These are phyloP conservation scores for Elongisporangium senticosum DNA, from an alignment of 352 stramenopile genomes.

Conservation along the genomic window DNA sequence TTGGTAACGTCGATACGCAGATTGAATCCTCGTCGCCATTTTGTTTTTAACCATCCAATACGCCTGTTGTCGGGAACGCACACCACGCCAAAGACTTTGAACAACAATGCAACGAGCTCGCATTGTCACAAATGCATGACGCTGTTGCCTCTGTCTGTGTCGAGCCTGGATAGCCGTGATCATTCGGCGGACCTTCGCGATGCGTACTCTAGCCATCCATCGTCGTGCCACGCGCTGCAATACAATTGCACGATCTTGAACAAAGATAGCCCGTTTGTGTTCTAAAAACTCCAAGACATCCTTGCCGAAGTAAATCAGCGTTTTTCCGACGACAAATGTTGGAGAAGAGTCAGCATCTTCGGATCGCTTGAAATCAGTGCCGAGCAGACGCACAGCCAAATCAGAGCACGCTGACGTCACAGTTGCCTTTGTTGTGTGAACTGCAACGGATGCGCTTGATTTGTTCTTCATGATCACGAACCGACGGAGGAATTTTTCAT, in stretches of 20 bases:
- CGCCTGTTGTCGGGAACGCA: conserved; percentile 47
- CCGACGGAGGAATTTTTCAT: conserved; percentile 83
- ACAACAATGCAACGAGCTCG: conserved; percentile 44
- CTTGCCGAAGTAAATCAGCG: conserved; percentile 91
- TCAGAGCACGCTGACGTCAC: conserved; percentile 62
- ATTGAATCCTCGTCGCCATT: conserved; percentile 59
- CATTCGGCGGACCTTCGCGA: conserved; percentile 42
- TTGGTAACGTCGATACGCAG: conserved; percentile 38
- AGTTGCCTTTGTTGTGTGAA: conserved; percentile 25
- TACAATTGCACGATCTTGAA: conserved; percentile 56
- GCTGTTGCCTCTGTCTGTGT: conserved; percentile 41
- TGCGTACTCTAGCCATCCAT: conserved; percentile 46
- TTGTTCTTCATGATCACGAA: conserved; percentile 69
- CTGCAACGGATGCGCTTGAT: too few relatives aligned
- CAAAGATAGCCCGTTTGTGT: conserved; percentile 56
- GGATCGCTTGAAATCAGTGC: conserved; percentile 28
- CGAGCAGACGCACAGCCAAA: conserved; percentile 43
- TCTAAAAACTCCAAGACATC: conserved; percentile 91
- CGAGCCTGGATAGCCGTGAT: conserved; percentile 58
- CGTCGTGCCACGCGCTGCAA: conserved; percentile 53
- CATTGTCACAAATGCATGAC: conserved; percentile 32
- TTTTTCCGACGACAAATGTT: conserved; percentile 79
- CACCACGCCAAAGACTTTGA: conserved; percentile 72
- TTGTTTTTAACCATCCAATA: conserved; percentile 51
- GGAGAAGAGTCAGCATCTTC: conserved; percentile 34